Base-by-base conservation (phyloP, 768 basidiomycete genomes). In the Russula sp. region DNA sequence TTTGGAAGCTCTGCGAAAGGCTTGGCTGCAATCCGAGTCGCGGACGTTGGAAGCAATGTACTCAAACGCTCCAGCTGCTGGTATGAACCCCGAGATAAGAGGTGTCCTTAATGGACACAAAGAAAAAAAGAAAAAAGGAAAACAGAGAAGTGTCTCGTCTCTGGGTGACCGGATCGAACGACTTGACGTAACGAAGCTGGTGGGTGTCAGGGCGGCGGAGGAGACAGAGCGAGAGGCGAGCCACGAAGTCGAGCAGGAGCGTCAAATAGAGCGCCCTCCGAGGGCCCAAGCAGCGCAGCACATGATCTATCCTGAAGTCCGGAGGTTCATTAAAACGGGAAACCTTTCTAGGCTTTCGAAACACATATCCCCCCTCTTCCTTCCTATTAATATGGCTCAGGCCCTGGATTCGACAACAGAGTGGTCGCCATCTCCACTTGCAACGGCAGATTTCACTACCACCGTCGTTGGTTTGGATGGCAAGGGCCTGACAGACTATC, bases 181-280 rank as follows among this genome's bases (percentile, higher is more conserved):
- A 34, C 56, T 65, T 16, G 52, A 56, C 2, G 47, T 35, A 4
- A 35, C 34, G 11, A 16, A 54, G 14, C 7, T 50, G 16, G 11
- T 29, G 9, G 53, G 59, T 42, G 61, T 56, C 9, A 51, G 61
- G 45, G 34, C 50, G n/a, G 39, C 54, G 4, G 64, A 65, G 47
- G 64, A 65, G 16, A 61, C 63, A 13, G 64, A 63, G 41, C 60
- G 56, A 3, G 64, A 65, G 38, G 61, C 56, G 9, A 20, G 57
- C 20, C 64, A 59, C 22, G 64, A 65, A 10, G 35, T 63, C 3
- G 61, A 63, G 35, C 51, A 16, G 18, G 63, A 64, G 20, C 55
- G 55, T 45, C 60, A 61, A 32, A 50, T 57, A 22, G 22, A 61
- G 35, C 56, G 42, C 10, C 56, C 56, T 38, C 35, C 46, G 16